These are phyloP conservation scores for Calvatia gigantea DNA, from an alignment of 768 basidiomycete species.

Conservation along the genomic window DNA sequence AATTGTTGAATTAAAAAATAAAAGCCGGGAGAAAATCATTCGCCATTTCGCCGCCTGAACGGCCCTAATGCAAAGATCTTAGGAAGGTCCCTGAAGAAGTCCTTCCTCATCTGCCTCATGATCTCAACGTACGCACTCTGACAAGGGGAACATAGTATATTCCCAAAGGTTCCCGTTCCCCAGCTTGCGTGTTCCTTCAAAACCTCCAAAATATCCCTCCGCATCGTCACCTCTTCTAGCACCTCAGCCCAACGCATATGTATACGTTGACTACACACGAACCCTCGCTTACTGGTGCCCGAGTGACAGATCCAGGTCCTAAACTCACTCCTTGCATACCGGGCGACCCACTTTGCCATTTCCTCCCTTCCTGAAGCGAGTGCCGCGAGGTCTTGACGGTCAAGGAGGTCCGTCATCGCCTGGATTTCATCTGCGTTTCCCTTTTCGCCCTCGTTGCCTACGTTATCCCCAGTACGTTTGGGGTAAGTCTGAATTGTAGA, in stretches of 20 bases:
- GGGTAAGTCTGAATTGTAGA: conserved; percentile 3
- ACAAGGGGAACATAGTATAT: conserved; percentile 6
- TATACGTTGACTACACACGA: conserved; percentile 9
- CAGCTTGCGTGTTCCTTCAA: conserved; percentile 10
- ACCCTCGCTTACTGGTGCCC: not conserved
- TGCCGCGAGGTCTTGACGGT: not conserved
- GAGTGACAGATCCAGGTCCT: conserved; percentile 10
- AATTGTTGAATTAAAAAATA: too few species aligned
- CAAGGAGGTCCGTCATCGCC: conserved; percentile 5
- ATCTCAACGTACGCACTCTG: conserved; percentile 10
- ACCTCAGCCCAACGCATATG: conserved; percentile 10
- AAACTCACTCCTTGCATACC: not conserved
- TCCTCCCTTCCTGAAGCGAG: conserved; percentile 4
- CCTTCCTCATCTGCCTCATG: conserved; percentile 10
- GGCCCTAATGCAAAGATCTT: not conserved
- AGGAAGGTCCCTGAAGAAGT: conserved; percentile 8
- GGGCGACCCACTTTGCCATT: conserved; percentile 8
- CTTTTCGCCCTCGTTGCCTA: not conserved
- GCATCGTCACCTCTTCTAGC: conserved; percentile 7
- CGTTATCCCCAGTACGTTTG: not conserved
- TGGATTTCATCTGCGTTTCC: not conserved
- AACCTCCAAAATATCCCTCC: conserved; percentile 12
- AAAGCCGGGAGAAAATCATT: too few species aligned
- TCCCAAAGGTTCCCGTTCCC: conserved; percentile 9
- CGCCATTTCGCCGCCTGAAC: not conserved